Evolutionary conservation across 805 yeast genomes (phyloP).

Genomic region (Barnettozyma sp.): DNA sequence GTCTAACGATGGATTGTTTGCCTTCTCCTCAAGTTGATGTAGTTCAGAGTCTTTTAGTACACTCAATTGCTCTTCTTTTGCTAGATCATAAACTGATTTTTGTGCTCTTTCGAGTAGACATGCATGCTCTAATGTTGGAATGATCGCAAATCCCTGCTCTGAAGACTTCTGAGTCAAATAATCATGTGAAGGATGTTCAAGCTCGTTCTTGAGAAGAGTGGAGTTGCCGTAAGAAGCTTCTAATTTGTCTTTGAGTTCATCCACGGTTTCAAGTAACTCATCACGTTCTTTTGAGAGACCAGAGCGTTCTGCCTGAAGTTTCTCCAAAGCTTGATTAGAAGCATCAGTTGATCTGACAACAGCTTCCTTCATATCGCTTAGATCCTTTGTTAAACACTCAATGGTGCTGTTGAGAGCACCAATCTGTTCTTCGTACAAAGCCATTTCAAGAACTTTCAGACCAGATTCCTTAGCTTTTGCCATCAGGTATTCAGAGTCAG

Average conservation of each 20-base stretch:
- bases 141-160: slow-evolving; percentile 23
- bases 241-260: slow-evolving; percentile 6
- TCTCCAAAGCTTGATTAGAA: background rate
- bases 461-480: slow-evolving; percentile 25
- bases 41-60: slow-evolving; percentile 13
- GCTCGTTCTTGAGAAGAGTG: slow-evolving; percentile 8
- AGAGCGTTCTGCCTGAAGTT: slow-evolving; percentile 9
- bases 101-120: slow-evolving; percentile 16
- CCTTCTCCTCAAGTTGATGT: slow-evolving; percentile 12
- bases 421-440: slow-evolving; percentile 8
- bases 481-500: slow-evolving; percentile 27
- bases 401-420: slow-evolving; percentile 3
- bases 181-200: slow-evolving; percentile 29
- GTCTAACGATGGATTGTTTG: slow-evolving; percentile 22
- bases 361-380: background rate
- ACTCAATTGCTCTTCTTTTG: slow-evolving; percentile 13
- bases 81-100: slow-evolving; percentile 18
- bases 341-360: background rate
- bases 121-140: slow-evolving; percentile 22
- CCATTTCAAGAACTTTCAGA: slow-evolving; percentile 12
- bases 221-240: slow-evolving; percentile 12
- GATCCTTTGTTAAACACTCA: background rate
- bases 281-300: slow-evolving; percentile 1
- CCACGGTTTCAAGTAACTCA: slow-evolving; percentile 1
- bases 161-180: slow-evolving; percentile 26